A percentile compares a stretch with the other conserved stretches of the same genome.
phyloP scores from a whole-genome alignment of 2,329 filamentous ascomycete genomes.

The Ceratocystis huliohia region DNA sequence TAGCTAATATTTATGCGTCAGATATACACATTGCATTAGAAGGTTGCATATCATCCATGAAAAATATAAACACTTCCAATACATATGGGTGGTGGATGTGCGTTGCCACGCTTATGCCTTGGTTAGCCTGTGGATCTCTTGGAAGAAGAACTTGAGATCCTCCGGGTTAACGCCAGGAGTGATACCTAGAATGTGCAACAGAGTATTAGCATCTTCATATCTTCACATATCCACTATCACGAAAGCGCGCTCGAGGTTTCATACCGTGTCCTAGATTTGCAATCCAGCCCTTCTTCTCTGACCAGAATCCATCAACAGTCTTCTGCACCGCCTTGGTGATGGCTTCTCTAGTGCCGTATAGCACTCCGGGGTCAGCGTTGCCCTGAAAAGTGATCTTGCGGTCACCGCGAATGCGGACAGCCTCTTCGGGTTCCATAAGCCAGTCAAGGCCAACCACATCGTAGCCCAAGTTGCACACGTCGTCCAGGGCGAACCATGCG shows the following conservation, averaged over 20 bases:
- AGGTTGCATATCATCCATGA: no score
- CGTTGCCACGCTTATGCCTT: slow-evolving; percentile 30
- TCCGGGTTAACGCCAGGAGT: slow-evolving; percentile 92
- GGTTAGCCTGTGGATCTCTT: slow-evolving; percentile 70
- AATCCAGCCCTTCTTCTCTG: slow-evolving; percentile 79
- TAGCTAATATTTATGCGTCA: not conserved
- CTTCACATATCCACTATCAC: slow-evolving; percentile 20
- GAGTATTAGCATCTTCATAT: slow-evolving; percentile 17
- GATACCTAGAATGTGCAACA: slow-evolving; percentile 46
- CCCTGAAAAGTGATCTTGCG: slow-evolving; percentile 72
- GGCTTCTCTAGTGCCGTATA: slow-evolving; percentile 71
- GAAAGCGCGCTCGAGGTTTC: slow-evolving; percentile 25
- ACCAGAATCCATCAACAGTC: slow-evolving; percentile 77
- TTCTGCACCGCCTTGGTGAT: slow-evolving; percentile 73
- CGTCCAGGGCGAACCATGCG: slow-evolving; percentile 86
- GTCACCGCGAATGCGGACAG: slow-evolving; percentile 64
- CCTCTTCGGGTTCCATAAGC: slow-evolving; percentile 78
- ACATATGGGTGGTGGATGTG: not conserved
- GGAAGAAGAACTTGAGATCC: slow-evolving; percentile 82
- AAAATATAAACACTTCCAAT: no score
- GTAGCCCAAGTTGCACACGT: slow-evolving; percentile 78
- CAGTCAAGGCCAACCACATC: slow-evolving; percentile 91
- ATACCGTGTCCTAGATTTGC: slow-evolving; percentile 89
- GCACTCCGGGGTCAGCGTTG: slow-evolving; percentile 84
- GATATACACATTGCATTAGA: not conserved